Conservation (phyloP, 768 basidiomycete species). For the Filobasidium wieringae region DNA sequence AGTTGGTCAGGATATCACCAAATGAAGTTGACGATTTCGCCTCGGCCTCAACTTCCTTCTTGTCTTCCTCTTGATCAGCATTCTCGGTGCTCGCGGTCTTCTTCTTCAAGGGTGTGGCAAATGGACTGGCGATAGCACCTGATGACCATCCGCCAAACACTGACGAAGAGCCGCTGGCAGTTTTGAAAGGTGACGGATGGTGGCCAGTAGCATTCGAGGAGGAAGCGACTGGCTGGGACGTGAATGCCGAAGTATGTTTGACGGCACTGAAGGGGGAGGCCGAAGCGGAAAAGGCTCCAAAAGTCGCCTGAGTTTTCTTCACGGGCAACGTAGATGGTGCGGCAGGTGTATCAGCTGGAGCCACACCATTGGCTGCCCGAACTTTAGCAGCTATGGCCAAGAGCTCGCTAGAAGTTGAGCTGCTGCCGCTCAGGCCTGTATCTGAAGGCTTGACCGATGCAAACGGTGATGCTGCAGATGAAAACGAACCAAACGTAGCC, state of each 20-base stretch:
- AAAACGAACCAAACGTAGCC: constrained; percentile 20
- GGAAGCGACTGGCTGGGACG: constrained; percentile 7
- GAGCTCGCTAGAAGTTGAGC: background rate
- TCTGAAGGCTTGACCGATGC: constrained; percentile 12
- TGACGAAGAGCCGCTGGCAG: background rate
- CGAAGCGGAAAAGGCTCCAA: constrained; percentile 17
- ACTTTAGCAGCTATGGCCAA: constrained; percentile 6
- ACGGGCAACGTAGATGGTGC: background rate
- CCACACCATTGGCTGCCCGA: constrained; percentile 4
- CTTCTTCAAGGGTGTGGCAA: constrained; percentile 22
- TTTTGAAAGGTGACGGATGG: constrained; percentile 1
- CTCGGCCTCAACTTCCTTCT: constrained; percentile 6
- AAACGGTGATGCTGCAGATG: constrained; percentile 16
- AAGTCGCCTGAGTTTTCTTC: constrained; percentile 22
- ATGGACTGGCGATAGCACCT: constrained; percentile 26
- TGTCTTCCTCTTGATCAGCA: background rate
- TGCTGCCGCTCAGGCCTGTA: constrained; percentile 2
- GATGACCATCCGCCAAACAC: constrained; percentile 24
- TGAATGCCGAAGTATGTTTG: constrained; percentile 12
- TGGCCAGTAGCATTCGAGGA: constrained; percentile 8
- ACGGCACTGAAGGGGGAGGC: constrained; percentile 14
- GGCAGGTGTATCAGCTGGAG: background rate
- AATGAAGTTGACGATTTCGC: constrained; percentile 19
- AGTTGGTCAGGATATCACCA: constrained; percentile 27
- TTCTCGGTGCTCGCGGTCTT: background rate